Base-by-base conservation (phyloP, 2,329 filamentous ascomycete species). In the Geosmithia morbida region DNA sequence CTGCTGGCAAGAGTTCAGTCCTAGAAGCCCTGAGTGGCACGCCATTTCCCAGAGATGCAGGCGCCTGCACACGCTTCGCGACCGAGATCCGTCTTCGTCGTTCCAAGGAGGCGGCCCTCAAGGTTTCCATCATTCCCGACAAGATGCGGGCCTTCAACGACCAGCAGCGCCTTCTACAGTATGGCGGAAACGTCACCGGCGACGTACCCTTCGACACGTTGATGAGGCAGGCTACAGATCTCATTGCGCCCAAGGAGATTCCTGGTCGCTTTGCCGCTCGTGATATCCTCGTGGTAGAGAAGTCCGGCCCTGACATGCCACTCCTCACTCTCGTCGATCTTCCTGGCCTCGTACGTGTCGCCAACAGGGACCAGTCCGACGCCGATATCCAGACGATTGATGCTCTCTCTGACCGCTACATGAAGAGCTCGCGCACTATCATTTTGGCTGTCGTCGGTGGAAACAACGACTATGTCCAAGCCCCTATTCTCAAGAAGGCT, bases 11-110 rank as follows among this genome's bases (percentile, higher is more conserved):
- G 59, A 79, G 73, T 53, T 81, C 77, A 4, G 74, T 79, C 1
- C 68, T 82, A 2, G 77, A 81, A 54, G 76, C 77, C n/a, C 66
- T 83, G 39, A 79, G 76, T 0, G 75, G 75, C 20, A 76, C 79
- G 10, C 70, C 72, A 0, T 82, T 83, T 43, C 79, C 77, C 0
- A 66, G 72, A 48, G 74, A 76, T 50, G 74, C 75, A 46, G 75
- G 70, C 44, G 67, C 79, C 2, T 83, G 78, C 53, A 83, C 79
- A 0, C 66, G 77, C 17, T 81, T 79, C 50, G 71, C 76, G 3
- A 79, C 76, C 22, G 75, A 80, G 55, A 71, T 81, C 48, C 64
- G 75, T 4, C 62, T 79, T n/a, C 67, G 75, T 51, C 56, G 70
- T 53, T 56, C 70, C 22, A 60, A 68, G 54, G 61, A 71, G 52